Evolutionary conservation across 441 rosid genomes (phyloP), one percentile per base, ranked within the genome.

Genomic region (Geranium incanum): DNA sequence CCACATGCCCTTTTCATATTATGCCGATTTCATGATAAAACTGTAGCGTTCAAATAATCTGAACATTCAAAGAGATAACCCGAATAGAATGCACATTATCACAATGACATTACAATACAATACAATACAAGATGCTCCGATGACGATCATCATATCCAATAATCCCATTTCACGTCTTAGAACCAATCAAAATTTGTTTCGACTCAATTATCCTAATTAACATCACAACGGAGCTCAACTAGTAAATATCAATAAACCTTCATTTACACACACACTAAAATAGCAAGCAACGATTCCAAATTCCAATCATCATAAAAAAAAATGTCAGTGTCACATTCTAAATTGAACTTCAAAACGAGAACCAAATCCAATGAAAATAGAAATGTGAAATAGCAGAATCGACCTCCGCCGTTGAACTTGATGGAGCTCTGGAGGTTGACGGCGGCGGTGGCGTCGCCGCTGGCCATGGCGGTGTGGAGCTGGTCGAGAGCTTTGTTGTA

Each of bases 391-490:
- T 28, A 28, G 33, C 33, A 0, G 18, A 52, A 65, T 13, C 15
- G 9, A 94, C 97, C 97, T 90, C 99, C 96, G 69, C 97, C 98
- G 68, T 95, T 95, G 86, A 95, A 95, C 79, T 92, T 95, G 89
- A 95, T 86, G 76, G 97, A 88, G 84, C 88, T 85, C 81, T 95
- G 99, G 72, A 92, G 67, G 82, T 84, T 80, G 39, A 85, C 90
- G 15, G 87, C 67, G 21, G 92, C 76, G 23, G 96, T 48, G 21
- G 90, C 79, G 78, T 2, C 96, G 41, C 93, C 97, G 63, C 88
- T 90, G 70, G 63, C 71, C 0, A 84, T 72, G 43, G 97, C 94
- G 13, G 89, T 84, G 45, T 87, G 76, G 15, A 94, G 96, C 80
- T 86, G 89, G 85, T 92, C 90, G 6, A 90, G 86, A 33, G 96